These are phyloP conservation scores for Fusarium sp. DNA, from an alignment of 2,329 filamentous ascomycete species.

Conservation along the genomic window DNA sequence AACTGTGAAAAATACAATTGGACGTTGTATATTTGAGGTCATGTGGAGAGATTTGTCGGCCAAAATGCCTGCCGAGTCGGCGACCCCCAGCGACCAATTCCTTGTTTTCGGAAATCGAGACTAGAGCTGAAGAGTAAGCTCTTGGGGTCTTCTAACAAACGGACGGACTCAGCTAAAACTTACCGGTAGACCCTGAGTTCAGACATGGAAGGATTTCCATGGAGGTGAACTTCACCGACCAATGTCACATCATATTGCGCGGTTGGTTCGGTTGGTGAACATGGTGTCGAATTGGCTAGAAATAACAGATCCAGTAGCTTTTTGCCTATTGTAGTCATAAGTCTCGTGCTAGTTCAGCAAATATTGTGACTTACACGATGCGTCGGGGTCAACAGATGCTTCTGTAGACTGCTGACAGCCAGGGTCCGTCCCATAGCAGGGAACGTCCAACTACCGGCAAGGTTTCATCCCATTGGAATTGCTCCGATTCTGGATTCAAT, in stretches of 20 bases:
- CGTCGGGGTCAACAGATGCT: too few relatives aligned
- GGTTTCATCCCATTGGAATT: neutral
- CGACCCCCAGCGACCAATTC: neutral
- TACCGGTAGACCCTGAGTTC: neutral
- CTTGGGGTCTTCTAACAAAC: neutral
- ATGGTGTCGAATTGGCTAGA: neutral
- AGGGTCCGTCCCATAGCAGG: neutral
- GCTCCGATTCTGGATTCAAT: neutral
- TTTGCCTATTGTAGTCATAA: neutral
- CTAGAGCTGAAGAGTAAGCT: neutral
- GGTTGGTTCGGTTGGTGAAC: neutral
- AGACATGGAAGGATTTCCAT: neutral
- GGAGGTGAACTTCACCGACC: neutral
- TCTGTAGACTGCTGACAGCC: too few relatives aligned
- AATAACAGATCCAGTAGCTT: neutral
- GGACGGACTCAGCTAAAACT: too few relatives aligned
- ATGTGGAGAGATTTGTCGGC: neutral
- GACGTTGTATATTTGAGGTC: neutral
- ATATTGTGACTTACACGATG: neutral
- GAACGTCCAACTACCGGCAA: neutral
- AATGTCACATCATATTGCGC: neutral
- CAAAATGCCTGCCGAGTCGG: neutral
- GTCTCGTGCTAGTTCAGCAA: neutral
- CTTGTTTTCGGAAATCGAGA: neutral
- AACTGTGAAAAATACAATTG: neutral